Evolutionary conservation across 805 yeast genomes (phyloP).

Genomic region (Candida ipomoeae): DNA sequence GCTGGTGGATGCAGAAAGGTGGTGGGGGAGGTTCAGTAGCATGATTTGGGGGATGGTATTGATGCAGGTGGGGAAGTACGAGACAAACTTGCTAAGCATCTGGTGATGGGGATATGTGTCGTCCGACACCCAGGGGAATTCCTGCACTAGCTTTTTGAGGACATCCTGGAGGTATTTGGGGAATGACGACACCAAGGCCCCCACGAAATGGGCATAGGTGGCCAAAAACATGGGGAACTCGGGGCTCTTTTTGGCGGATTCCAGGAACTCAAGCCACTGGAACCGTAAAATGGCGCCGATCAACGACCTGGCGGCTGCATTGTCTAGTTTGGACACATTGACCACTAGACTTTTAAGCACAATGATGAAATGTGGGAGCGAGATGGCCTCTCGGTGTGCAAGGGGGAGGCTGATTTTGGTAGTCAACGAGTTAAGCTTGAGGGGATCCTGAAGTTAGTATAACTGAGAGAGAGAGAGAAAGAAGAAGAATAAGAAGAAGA

Average conservation of each 20-base stretch:
- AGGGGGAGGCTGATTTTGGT: constrained; percentile 54
- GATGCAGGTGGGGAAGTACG: constrained; percentile 78
- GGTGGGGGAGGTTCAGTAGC: constrained; percentile 71
- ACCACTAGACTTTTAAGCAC: constrained; percentile 57
- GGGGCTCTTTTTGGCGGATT: constrained; percentile 12
- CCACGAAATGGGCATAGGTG: constrained; percentile 65
- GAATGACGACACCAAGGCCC: constrained; percentile 74
- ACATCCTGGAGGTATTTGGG: constrained; percentile 91
- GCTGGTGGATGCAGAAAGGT: constrained; percentile 50
- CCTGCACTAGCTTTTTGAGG: constrained; percentile 60
- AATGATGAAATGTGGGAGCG: constrained; percentile 47
- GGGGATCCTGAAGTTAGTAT: constrained; percentile 35
- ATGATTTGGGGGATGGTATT: constrained; percentile 57
- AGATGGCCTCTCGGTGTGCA: constrained; percentile 50
- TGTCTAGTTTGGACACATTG: constrained; percentile 66
- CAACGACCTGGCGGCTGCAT: constrained; percentile 46
- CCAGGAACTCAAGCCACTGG: constrained; percentile 54
- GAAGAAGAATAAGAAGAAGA: too few species aligned
- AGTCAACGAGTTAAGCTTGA: constrained; percentile 57
- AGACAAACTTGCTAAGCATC: constrained; percentile 58
- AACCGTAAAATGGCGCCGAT: constrained; percentile 60
- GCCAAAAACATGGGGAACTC: constrained; percentile 35
- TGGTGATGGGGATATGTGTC: constrained; percentile 47
- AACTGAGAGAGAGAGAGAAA: too few species aligned
- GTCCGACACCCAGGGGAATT: constrained; percentile 39